A percentile compares a stretch with the other conserved stretches of the same genome.
Evolutionary conservation across 164 flowering plant species (phyloP).

Genomic region (Kalanchoe fedtschenkoi): DNA sequence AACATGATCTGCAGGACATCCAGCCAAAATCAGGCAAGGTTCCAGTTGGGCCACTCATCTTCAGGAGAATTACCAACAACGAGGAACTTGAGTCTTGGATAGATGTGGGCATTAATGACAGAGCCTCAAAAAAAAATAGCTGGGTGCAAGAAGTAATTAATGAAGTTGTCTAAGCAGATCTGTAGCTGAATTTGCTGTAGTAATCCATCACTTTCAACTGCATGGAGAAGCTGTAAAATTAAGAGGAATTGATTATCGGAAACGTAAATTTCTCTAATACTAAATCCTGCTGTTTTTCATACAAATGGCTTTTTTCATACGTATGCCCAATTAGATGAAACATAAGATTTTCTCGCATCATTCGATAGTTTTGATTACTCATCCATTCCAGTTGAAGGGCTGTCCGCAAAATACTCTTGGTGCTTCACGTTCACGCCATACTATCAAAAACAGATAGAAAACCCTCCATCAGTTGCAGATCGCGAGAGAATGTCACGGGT

Average conservation of each 20-base stretch:
- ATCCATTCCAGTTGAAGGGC: slow-evolving; percentile 68
- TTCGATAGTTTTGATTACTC: slow-evolving; percentile 11
- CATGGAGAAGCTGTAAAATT: too few relatives aligned
- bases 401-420: slow-evolving; percentile 87
- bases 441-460: slow-evolving; percentile 17
- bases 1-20: slow-evolving; percentile 53
- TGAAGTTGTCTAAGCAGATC: too few relatives aligned
- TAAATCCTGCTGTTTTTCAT: not conserved
- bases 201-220: too few relatives aligned
- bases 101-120: not conserved
- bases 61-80: slow-evolving; percentile 57
- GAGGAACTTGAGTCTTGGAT: slow-evolving; percentile 25
- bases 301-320: too few relatives aligned
- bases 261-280: not conserved
- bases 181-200: too few relatives aligned
- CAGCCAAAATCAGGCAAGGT: slow-evolving; percentile 59
- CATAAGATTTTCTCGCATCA: not conserved
- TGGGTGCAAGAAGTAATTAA: too few relatives aligned
- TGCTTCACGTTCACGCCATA: slow-evolving; percentile 80
- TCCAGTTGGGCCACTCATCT: slow-evolving; percentile 58
- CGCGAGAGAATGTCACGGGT: too few relatives aligned
- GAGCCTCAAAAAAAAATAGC: too few relatives aligned
- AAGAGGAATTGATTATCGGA: not conserved
- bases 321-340: not conserved
- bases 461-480: not conserved